Percentiles rank a stretch among this genome's conserved stretches.
Evolutionary conservation across 208 protist genomes (phyloP).

Genomic region (Crithidia expoeki): DNA sequence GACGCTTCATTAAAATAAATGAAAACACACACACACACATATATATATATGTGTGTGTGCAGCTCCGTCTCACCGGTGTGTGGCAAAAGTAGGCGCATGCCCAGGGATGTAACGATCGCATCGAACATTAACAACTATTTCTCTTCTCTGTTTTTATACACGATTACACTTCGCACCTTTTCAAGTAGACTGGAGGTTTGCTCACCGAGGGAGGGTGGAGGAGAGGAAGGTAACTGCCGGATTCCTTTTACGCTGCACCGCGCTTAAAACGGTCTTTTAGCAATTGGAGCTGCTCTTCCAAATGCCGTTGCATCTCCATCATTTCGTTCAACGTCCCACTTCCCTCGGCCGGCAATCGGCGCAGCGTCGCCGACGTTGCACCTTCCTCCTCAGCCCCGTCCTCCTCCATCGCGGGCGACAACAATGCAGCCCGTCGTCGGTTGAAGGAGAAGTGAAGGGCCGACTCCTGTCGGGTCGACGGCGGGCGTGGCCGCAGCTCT

Average conservation of each 20-base stretch:
- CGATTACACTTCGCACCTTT: no score
- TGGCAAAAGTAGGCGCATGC: no score
- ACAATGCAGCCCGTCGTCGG: slow-evolving; percentile 1
- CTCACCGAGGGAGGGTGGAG: no score
- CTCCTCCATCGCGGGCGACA: slow-evolving; percentile 20
- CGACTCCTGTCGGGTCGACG: not conserved
- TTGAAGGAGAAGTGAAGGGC: not conserved
- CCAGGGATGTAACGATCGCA: no score
- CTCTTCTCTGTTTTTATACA: no score
- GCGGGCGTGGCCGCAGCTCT: not conserved
- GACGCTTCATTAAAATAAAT: not conserved
- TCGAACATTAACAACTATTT: no score
- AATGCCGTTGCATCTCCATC: slow-evolving; percentile 21
- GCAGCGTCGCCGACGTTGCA: not conserved
- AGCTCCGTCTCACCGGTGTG: no score
- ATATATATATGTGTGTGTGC: no score
- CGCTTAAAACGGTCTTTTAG: slow-evolving; percentile 26
- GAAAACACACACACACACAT: no score
- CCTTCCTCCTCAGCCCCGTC: not conserved
- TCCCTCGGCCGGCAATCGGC: not conserved
- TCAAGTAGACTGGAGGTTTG: no score
- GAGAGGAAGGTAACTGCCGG: not conserved
- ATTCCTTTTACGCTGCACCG: not conserved
- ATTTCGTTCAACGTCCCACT: slow-evolving; percentile 6
- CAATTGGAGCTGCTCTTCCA: slow-evolving; percentile 23